Conservation (phyloP, 345 rosid genomes). For the Adansonia digitata region DNA sequence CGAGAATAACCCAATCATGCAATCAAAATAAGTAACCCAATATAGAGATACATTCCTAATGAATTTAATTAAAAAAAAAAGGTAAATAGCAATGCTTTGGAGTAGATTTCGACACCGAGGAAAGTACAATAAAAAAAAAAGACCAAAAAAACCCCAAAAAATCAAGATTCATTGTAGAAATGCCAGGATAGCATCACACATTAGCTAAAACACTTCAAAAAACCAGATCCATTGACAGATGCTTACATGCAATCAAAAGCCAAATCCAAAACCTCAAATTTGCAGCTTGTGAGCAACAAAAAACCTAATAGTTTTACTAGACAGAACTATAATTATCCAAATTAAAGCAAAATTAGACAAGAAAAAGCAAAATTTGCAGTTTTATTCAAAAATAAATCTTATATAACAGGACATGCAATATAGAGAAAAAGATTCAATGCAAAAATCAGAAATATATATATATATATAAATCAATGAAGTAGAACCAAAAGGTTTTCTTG, state of each 20-base stretch:
- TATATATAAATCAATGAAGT: background rate
- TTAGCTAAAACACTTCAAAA: background rate
- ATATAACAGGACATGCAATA: background rate
- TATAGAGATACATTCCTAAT: background rate
- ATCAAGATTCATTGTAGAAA: background rate
- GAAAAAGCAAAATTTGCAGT: background rate
- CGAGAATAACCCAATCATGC: background rate
- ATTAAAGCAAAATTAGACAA: conserved; percentile 7
- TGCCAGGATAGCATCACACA: conserved; percentile 9
- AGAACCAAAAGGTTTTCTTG: background rate
- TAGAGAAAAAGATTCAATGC: background rate
- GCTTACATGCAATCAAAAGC: conserved; percentile 32
- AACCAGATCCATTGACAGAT: conserved; percentile 39
- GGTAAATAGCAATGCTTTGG: background rate
- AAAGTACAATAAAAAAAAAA: background rate
- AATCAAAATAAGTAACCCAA: background rate
- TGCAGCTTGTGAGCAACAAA: background rate
- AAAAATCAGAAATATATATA: background rate
- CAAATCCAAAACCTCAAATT: conserved; percentile 6
- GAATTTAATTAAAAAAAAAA: background rate
- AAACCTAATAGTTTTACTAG: background rate
- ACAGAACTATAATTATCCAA: background rate
- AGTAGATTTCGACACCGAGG: background rate
- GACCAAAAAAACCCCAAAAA: background rate
- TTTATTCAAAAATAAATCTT: background rate